Conservation (phyloP, 208 protist genomes). For the Balamuthia mandrillaris region DNA sequence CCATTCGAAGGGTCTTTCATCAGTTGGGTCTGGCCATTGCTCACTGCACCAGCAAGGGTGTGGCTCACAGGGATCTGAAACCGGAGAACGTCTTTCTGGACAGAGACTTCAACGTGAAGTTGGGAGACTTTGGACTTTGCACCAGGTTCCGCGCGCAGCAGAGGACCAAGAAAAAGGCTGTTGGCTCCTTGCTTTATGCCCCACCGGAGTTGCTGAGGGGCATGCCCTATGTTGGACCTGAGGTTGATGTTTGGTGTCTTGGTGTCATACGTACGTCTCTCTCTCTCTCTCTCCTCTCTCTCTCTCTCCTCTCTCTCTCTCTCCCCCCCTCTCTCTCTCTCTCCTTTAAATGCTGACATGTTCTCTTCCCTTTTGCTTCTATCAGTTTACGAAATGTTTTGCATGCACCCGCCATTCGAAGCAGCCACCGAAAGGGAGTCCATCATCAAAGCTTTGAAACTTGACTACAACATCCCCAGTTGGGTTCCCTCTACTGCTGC, state of each 20-base stretch:
- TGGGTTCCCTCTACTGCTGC: too few species aligned
- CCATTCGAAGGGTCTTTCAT: background rate
- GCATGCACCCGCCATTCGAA: background rate
- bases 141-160: background rate
- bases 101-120: background rate
- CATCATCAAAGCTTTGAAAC: background rate
- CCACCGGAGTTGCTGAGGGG: background rate
- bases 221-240: background rate
- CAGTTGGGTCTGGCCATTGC: background rate
- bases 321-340: background rate
- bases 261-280: background rate
- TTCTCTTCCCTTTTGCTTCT: background rate
- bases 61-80: background rate
- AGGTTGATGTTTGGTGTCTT: background rate
- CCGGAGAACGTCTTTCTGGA: conserved; percentile 9
- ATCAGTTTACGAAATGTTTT: conserved; percentile 2
- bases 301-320: background rate
- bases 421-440: background rate
- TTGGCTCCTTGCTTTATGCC: background rate
- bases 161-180: background rate
- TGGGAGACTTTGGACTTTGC: background rate
- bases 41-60: background rate
- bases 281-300: too few species aligned
- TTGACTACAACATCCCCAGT: too few species aligned
- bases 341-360: background rate